Conservation (phyloP, 305 asterid genomes). For the Fraxinus sp. region DNA sequence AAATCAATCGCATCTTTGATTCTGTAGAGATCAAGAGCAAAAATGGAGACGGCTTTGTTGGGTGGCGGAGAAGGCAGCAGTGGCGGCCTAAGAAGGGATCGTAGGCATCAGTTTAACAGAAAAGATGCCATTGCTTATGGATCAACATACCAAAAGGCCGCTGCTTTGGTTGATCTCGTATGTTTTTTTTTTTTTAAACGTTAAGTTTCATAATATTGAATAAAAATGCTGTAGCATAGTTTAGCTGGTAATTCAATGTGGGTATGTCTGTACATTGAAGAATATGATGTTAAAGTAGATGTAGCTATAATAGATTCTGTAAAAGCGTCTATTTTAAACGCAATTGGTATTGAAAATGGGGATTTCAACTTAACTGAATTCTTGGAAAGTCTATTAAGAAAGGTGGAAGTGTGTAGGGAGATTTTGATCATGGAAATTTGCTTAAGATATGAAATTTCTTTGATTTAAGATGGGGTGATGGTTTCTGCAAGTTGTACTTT, state of each 20-base stretch:
- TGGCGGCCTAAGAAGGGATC: constrained; percentile 27
- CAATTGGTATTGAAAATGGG: background rate
- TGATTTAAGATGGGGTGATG: background rate
- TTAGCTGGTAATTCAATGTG: background rate
- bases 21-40: constrained; percentile 23
- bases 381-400: background rate
- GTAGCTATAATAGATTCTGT: background rate
- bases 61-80: constrained; percentile 37
- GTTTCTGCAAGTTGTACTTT: background rate
- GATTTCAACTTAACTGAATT: background rate
- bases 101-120: constrained; percentile 30
- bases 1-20: constrained; percentile 30
- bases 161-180: constrained; percentile 98
- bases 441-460: background rate
- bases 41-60: constrained; percentile 60
- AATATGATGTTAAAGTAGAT: background rate
- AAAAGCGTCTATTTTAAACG: background rate
- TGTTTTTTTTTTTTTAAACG: constrained; percentile 20
- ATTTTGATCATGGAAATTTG: background rate
- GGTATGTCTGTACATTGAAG: constrained; percentile 9
- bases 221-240: constrained; percentile 13
- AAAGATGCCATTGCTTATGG: constrained; percentile 83
- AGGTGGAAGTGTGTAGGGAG: background rate
- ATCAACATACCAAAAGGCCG: constrained; percentile 81
- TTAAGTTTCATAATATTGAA: background rate